phyloP scores from a whole-genome alignment of 495 filamentous ascomycete genomes.

The Podospora australis region DNA sequence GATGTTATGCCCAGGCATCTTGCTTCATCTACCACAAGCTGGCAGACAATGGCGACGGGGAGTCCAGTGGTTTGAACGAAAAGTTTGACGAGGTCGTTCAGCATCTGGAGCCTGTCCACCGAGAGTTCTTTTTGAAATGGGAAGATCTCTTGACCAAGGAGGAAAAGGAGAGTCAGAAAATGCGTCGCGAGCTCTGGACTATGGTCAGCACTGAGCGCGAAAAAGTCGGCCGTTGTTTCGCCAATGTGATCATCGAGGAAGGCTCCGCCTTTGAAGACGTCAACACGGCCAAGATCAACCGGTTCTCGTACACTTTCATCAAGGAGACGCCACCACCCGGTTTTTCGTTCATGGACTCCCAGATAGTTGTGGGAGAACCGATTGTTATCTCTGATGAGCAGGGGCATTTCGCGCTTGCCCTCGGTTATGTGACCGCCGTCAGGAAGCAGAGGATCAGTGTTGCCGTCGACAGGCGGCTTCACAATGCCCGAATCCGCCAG shows the following conservation, averaged over 20 bases:
- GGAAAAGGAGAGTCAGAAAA: slow-evolving; percentile 76
- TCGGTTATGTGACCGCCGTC: slow-evolving; percentile 79
- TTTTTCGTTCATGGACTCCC: slow-evolving; percentile 85
- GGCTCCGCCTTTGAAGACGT: slow-evolving; percentile 62
- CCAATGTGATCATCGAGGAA: slow-evolving; percentile 66
- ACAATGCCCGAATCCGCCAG: slow-evolving; percentile 71
- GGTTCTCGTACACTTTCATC: slow-evolving; percentile 74
- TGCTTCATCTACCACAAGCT: slow-evolving; percentile 95
- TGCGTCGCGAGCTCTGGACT: slow-evolving; percentile 88
- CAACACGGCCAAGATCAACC: slow-evolving; percentile 74
- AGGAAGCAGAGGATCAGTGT: slow-evolving; percentile 69
- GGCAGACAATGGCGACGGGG: slow-evolving; percentile 73
- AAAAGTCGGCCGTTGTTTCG: slow-evolving; percentile 65
- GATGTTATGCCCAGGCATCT: slow-evolving; percentile 78
- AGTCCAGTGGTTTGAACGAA: slow-evolving; percentile 67
- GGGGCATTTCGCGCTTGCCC: slow-evolving; percentile 88
- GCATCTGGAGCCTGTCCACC: slow-evolving; percentile 65
- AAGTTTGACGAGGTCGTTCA: slow-evolving; percentile 70
- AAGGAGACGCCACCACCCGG: slow-evolving; percentile 52
- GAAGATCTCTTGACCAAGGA: slow-evolving; percentile 89
- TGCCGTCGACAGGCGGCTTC: slow-evolving; percentile 79
- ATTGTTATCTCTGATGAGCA: slow-evolving; percentile 94
- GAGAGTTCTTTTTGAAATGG: slow-evolving; percentile 88
- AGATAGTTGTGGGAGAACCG: slow-evolving; percentile 82
- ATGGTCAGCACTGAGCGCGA: slow-evolving; percentile 87